phyloP scores from a whole-genome alignment of 768 basidiomycete species.

The Naganishia vaughanmartiniae region DNA sequence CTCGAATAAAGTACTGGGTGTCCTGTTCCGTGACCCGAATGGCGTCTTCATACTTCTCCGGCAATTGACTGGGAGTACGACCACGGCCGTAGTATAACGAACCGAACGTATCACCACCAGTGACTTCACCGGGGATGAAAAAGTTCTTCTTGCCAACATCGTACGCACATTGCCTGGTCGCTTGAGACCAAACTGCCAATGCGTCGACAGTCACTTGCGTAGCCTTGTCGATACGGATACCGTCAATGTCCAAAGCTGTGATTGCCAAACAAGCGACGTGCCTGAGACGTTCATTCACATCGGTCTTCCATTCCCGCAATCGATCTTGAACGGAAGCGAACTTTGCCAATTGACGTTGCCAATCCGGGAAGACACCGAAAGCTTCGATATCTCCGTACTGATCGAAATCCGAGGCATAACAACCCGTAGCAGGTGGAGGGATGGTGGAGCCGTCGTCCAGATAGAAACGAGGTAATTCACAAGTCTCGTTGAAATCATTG shows the following conservation, averaged over 20 bases:
- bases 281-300: constrained; percentile 73
- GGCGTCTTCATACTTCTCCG: constrained; percentile 67
- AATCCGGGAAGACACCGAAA: constrained; percentile 74
- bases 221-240: constrained; percentile 91
- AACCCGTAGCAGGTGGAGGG: constrained; percentile 64
- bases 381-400: constrained; percentile 97
- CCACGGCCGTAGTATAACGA: constrained; percentile 85
- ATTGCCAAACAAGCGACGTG: constrained; percentile 82
- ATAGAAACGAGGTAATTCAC: constrained; percentile 76
- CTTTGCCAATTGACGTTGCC: constrained; percentile 87
- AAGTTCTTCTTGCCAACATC: constrained; percentile 78
- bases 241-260: constrained; percentile 83
- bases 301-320: constrained; percentile 83
- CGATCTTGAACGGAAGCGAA: constrained; percentile 96
- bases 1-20: constrained; percentile 76
- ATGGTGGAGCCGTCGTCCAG: constrained; percentile 68
- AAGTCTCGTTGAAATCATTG: constrained; percentile 71
- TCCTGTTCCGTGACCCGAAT: constrained; percentile 64
- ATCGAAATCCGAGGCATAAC: constrained; percentile 80
- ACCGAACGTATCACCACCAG: constrained; percentile 87
- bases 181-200: constrained; percentile 69
- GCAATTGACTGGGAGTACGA: constrained; percentile 69
- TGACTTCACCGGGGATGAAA: constrained; percentile 87
- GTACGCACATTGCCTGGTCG: constrained; percentile 71
- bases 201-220: constrained; percentile 85